These are phyloP conservation scores for Cyclotella cryptica DNA, from an alignment of 108 stramenopile genomes.

Conservation along the genomic window DNA sequence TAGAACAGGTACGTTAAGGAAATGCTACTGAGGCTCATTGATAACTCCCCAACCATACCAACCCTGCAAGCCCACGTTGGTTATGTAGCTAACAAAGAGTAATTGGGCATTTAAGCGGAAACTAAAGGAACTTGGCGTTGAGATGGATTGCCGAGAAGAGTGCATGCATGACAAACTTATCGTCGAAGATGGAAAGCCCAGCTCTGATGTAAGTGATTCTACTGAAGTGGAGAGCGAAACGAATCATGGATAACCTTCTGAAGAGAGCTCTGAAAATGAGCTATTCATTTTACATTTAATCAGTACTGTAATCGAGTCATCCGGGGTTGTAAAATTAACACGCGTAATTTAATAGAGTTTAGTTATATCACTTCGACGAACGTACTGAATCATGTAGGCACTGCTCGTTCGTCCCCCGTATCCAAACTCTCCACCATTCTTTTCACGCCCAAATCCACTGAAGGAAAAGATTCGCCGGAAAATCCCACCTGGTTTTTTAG, in stretches of 20 bases:
- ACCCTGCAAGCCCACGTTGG: too few species aligned
- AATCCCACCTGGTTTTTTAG: slow-evolving; percentile 33
- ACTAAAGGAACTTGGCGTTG: slow-evolving; percentile 25
- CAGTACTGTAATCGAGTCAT: too few species aligned
- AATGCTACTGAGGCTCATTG: neutral
- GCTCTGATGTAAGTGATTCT: too few species aligned
- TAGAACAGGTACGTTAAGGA: slow-evolving; percentile 24
- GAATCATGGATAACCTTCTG: too few species aligned
- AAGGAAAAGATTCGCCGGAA: slow-evolving; percentile 41
- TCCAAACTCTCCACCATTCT: slow-evolving; percentile 53
- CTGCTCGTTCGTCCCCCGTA: slow-evolving; percentile 77
- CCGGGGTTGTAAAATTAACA: too few species aligned
- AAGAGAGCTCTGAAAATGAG: too few species aligned
- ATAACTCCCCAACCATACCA: neutral
- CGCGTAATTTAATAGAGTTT: slow-evolving; percentile 63
- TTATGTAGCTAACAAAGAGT: neutral
- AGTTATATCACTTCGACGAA: slow-evolving; percentile 62
- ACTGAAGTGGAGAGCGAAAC: too few species aligned
- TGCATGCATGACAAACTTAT: too few species aligned
- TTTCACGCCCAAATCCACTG: slow-evolving; percentile 29
- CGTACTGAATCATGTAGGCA: slow-evolving; percentile 88
- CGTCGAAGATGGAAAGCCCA: too few species aligned
- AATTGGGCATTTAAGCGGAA: slow-evolving; percentile 27
- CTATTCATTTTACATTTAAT: too few species aligned
- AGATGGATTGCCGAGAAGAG: too few species aligned